These are phyloP conservation scores for Hibiscus syriacus DNA, from an alignment of 345 rosid genomes.

Conservation along the genomic window DNA sequence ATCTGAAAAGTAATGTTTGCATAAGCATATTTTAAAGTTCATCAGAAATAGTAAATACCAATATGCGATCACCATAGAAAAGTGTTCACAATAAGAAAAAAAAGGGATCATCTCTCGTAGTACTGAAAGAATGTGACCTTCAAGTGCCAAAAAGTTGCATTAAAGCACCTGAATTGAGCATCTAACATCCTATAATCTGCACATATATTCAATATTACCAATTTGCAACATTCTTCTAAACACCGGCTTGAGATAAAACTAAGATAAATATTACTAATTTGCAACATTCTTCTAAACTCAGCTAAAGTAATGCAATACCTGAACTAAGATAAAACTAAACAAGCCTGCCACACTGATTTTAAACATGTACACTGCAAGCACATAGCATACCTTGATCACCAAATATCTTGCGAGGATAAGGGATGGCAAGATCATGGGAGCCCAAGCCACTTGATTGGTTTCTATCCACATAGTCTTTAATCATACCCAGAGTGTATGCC, in stretches of 20 bases:
- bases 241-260: neutral
- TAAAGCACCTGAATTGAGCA: neutral
- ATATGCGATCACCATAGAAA: neutral
- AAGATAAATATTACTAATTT: neutral
- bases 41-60: neutral
- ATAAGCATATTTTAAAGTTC: neutral
- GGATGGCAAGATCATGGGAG: slow-evolving; percentile 72
- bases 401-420: slow-evolving; percentile 83
- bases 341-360: neutral
- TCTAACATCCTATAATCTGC: neutral
- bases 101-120: neutral
- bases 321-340: neutral
- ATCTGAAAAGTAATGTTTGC: neutral
- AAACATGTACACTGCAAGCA: neutral
- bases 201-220: neutral
- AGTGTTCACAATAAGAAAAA: neutral
- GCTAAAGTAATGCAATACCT: neutral
- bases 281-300: neutral
- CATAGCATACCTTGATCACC: slow-evolving; percentile 58
- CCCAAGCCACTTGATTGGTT: slow-evolving; percentile 38
- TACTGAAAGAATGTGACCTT: neutral
- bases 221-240: neutral
- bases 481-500: slow-evolving; percentile 43
- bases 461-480: slow-evolving; percentile 66
- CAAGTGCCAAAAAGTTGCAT: neutral